Evolutionary conservation across 148 eudicot species (phyloP), one percentile per base, ranked within the genome.

Genomic region (Diospyros lotus): DNA sequence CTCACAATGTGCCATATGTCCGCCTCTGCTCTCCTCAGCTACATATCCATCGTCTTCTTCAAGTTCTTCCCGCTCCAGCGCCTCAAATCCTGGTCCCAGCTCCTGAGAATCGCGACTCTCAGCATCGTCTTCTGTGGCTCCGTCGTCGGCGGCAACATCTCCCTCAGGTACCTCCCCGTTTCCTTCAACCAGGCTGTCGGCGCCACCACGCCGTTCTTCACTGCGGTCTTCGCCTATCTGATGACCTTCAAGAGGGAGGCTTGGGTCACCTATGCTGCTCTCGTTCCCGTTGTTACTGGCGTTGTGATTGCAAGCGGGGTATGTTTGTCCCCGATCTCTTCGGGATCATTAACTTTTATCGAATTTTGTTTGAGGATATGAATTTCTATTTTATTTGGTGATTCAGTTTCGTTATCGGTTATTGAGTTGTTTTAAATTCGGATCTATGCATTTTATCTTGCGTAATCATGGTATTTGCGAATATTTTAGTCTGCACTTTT

Each of bases 251-350:
- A 91, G 83, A 84, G 90, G 75, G 98, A 91, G 79, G 91, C 90
- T 80, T 94, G 91, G 87, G 72, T 87, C 51, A 94, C 97, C 17
- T 94, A 94, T 85, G 84, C 81, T 80, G 85, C 91, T 74, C 95
- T 94, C 72, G 79, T 91, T 11, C 97, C 97, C 73, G 97, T 94
- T 76, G 98, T 94, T 80, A 86, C 84, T 76, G 98, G 98, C 28
- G 98, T 94, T 77, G 86, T 94, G 42, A 89, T 94, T 88, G 98
- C 98, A 13, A 93, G 97, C 77, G 97, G 98, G 98, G 98, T 93
- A 86, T 48, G 87, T 50, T 64, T 41, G 9, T 67, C n/a, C 53
- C 15, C 51, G 6, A 48, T 48, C 52, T 48, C 2, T 12, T 75
- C 39, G 6, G 51, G 18, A 18, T 59, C n/a, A 5, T 17, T 41